Evolutionary conservation across 768 basidiomycete species (phyloP).

Genomic region (Hemileccinum impolitum): DNA sequence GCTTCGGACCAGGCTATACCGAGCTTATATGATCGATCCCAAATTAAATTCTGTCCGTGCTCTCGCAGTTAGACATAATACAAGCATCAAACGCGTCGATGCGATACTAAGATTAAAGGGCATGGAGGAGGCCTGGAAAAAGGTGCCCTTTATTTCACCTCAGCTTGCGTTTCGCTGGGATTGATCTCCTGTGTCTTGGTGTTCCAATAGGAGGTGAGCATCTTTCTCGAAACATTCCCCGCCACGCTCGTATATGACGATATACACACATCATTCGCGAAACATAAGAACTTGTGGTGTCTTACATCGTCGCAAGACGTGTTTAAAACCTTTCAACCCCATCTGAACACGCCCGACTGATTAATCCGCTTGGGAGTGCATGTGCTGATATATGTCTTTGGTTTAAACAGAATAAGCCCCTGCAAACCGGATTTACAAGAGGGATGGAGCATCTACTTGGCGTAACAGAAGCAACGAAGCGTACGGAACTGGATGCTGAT

Average conservation of each 20-base stretch:
- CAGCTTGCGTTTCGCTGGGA: slow-evolving; percentile 1
- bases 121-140: slow-evolving; percentile 64
- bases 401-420: slow-evolving; percentile 46
- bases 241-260: slow-evolving; percentile 41
- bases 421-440: slow-evolving; percentile 76
- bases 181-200: slow-evolving; percentile 7
- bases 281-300: slow-evolving; percentile 54
- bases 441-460: slow-evolving; percentile 83
- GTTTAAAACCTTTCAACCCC: slow-evolving; percentile 72
- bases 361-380: slow-evolving; percentile 1
- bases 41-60: slow-evolving; percentile 50
- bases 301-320: slow-evolving; percentile 57
- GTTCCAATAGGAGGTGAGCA: slow-evolving; percentile 40
- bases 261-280: slow-evolving; percentile 69
- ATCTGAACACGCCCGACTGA: slow-evolving; percentile 45
- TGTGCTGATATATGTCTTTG: not conserved
- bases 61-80: slow-evolving; percentile 57
- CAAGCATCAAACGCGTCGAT: slow-evolving; percentile 77
- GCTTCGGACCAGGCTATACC: slow-evolving; percentile 55
- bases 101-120: slow-evolving; percentile 83
- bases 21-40: slow-evolving; percentile 58
- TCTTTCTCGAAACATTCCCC: not conserved
- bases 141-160: slow-evolving; percentile 47
- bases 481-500: slow-evolving; percentile 1
- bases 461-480: slow-evolving; percentile 35